These are phyloP conservation scores for Cystoisospora suis DNA, from an alignment of 169 alveolate genomes.

Conservation along the genomic window DNA sequence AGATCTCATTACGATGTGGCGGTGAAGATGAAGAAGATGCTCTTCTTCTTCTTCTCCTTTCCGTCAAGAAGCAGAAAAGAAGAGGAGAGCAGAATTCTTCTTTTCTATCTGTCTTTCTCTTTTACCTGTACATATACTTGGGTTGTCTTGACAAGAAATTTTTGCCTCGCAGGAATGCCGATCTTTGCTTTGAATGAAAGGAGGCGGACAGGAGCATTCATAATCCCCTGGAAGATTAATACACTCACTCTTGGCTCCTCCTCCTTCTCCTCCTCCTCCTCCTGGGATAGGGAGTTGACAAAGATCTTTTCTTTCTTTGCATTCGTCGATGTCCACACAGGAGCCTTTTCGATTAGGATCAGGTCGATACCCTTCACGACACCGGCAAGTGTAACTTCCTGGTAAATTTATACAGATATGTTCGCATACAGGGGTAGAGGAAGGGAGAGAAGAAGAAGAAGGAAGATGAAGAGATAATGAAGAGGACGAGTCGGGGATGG, in stretches of 20 bases:
- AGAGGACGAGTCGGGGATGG: no score
- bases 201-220: conserved; percentile 61
- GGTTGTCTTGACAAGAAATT: not conserved
- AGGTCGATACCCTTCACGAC: conserved; percentile 55
- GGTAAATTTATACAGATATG: conserved; percentile 12
- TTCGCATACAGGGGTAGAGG: not conserved
- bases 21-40: no score
- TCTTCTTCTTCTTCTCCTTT: not conserved
- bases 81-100: not conserved
- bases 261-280: no score
- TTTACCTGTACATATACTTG: not conserved
- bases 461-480: no score
- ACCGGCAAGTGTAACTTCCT: conserved; percentile 26
- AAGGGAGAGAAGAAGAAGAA: no score
- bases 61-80: not conserved
- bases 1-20: no score
- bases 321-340: conserved; percentile 70
- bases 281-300: no score
- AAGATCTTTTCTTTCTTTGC: conserved; percentile 7
- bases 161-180: not conserved
- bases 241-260: no score
- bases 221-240: conserved; percentile 69
- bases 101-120: not conserved
- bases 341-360: conserved; percentile 32
- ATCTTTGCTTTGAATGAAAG: not conserved